Evolutionary conservation across 495 filamentous ascomycete genomes (phyloP).

Genomic region (Pyronema domesticum): DNA sequence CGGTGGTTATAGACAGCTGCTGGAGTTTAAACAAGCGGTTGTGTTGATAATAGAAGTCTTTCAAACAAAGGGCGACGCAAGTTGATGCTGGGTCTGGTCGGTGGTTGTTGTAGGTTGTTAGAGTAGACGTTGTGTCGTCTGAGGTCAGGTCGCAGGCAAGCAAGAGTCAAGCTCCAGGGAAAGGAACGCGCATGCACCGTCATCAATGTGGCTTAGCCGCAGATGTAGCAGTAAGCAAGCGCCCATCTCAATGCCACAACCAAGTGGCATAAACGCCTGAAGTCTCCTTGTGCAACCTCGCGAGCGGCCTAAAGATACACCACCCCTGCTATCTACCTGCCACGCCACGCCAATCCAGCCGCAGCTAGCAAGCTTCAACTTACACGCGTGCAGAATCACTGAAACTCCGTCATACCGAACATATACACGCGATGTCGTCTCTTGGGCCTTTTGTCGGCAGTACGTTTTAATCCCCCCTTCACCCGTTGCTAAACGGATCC

Average conservation of each 20-base stretch:
- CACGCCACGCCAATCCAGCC: not conserved
- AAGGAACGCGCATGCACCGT: not conserved
- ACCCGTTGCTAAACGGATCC: too few relatives aligned
- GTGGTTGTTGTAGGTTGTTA: not conserved
- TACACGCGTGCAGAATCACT: too few relatives aligned
- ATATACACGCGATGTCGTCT: slow-evolving; percentile 35
- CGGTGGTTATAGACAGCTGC: too few relatives aligned
- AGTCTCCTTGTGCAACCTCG: too few relatives aligned
- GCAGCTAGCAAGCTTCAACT: not conserved
- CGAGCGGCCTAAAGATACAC: not conserved
- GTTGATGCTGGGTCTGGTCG: not conserved
- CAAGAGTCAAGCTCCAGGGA: too few relatives aligned
- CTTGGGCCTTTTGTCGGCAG: slow-evolving; percentile 49
- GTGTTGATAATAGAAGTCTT: too few relatives aligned
- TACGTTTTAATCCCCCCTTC: slow-evolving; percentile 24
- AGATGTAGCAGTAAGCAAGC: not conserved
- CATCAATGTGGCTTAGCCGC: not conserved
- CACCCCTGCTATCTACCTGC: not conserved
- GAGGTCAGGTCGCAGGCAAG: too few relatives aligned
- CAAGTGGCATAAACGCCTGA: too few relatives aligned
- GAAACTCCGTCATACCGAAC: too few relatives aligned
- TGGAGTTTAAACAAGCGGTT: too few relatives aligned
- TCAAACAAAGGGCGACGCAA: not conserved
- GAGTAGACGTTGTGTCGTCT: not conserved
- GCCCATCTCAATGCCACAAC: too few relatives aligned